Percentiles rank a stretch among this genome's conserved stretches.
phyloP scores from a whole-genome alignment of 257 asterid genomes.

The Misopates orontium region DNA sequence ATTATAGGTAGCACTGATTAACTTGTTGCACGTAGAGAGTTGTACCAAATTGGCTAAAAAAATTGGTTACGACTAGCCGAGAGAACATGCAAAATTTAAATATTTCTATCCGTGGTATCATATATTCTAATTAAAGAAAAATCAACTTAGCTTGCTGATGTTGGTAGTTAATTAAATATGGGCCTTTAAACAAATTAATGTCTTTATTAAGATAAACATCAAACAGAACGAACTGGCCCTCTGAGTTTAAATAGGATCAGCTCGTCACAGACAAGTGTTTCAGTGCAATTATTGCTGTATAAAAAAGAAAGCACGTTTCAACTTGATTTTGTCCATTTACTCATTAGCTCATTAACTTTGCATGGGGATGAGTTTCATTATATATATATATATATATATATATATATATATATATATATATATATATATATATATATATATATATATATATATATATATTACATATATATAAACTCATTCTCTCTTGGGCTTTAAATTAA shows the following conservation, averaged over 20 bases:
- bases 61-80: neutral
- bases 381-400: too few relatives aligned
- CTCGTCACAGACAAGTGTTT: neutral
- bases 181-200: neutral
- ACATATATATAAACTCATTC: too few relatives aligned
- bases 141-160: too few relatives aligned
- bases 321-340: too few relatives aligned
- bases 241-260: neutral
- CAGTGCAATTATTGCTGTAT: neutral
- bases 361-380: too few relatives aligned
- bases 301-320: too few relatives aligned
- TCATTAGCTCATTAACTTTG: too few relatives aligned
- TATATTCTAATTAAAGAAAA: neutral
- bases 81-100: neutral
- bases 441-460: too few relatives aligned
- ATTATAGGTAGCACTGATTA: conserved; percentile 26
- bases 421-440: too few relatives aligned
- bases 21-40: conserved; percentile 2
- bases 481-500: too few relatives aligned
- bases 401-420: too few relatives aligned
- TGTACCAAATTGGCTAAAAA: conserved; percentile 11
- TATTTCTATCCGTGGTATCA: neutral
- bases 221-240: neutral
- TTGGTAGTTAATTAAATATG: neutral
- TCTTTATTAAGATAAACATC: neutral